Base-by-base conservation (phyloP, 176 grass and related monocot genomes). In the Dactylis glomerata region DNA sequence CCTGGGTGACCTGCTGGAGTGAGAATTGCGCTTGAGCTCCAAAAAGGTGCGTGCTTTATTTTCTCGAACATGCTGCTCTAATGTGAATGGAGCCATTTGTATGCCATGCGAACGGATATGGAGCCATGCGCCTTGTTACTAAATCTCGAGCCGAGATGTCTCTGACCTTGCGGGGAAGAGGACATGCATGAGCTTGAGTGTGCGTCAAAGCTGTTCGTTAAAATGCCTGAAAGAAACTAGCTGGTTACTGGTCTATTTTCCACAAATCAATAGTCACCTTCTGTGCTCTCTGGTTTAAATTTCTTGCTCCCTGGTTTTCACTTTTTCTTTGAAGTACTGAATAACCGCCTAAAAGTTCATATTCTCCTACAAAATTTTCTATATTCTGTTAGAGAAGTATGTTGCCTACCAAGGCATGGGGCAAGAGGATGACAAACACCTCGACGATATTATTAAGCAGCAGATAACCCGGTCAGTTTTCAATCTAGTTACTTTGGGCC, bases 1-100 rank as follows among this genome's bases (percentile, higher is more conserved):
- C 22, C 41, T 14, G 14, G 33, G 5, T 8, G 51, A 54, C 22
- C 16, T 54, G 22, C 32, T 12, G 71, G 45, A 30, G 73, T 49
- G 31, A 37, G 30, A n/a, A 14, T 8, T 23, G 23, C n/a, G 40
- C 15, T 15, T 73, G 71, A 19, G 52, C 54, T 42, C 28, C 54
- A 78, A 19, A 78, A 19, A 59, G 76, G 54, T 78, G 54, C 54
- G 76, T 42, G 76, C 36, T 59, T 23, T 38, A 42, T 68, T 68
- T 36, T 68, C 31, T 37, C 64, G 3, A 68, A 31, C n/a, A 3
- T 57, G 11, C 5, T 74, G 44, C 70, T 28, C 15, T 17, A 19
- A 30, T 49, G 26, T 27, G 27, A 15, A 75, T 9, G 44, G 8
- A 32, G 10, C 71, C 71, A 11, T 46, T 42, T 10, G n/a, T 36